These are phyloP conservation scores for Tieghemostelium lacteum DNA, from an alignment of 78 protist species.

Conservation along the genomic window DNA sequence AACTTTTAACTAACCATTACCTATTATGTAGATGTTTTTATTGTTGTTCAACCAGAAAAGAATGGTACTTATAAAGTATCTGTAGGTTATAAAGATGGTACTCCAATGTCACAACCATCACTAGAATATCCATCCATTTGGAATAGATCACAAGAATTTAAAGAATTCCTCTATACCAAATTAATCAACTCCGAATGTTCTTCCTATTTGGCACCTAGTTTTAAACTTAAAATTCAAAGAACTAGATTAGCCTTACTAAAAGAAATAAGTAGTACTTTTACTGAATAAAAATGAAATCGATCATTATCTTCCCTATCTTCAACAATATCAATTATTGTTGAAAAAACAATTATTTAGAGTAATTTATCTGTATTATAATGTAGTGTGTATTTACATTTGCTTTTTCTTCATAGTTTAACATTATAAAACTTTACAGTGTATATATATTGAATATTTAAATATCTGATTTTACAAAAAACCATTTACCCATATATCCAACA, in stretches of 20 bases:
- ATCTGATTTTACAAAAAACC: background rate
- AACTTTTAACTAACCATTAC: background rate
- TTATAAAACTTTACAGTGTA: background rate
- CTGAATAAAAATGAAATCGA: constrained; percentile 7
- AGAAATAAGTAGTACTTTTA: constrained; percentile 30
- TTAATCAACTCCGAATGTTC: constrained; percentile 69
- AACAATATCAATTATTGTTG: background rate
- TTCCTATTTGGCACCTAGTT: constrained; percentile 75
- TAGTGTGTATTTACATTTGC: background rate
- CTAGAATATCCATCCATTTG: constrained; percentile 34
- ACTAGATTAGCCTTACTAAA: constrained; percentile 51
- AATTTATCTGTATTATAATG: background rate
- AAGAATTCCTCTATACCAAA: constrained; percentile 55
- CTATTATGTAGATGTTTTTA: constrained; percentile 55
- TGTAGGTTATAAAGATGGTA: constrained; percentile 65
- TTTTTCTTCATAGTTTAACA: no score
- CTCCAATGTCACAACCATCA: constrained; percentile 4
- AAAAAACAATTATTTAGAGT: background rate
- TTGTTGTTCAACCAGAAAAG: constrained; percentile 52
- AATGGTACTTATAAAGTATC: constrained; percentile 25
- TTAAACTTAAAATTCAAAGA: constrained; percentile 77
- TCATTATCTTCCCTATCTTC: background rate
- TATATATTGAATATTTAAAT: background rate
- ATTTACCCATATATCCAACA: background rate
- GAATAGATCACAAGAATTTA: constrained; percentile 34